Percentiles rank a stretch among this genome's conserved stretches.
Conservation (phyloP, 441 rosid species). For the Adansonia gregorii region DNA sequence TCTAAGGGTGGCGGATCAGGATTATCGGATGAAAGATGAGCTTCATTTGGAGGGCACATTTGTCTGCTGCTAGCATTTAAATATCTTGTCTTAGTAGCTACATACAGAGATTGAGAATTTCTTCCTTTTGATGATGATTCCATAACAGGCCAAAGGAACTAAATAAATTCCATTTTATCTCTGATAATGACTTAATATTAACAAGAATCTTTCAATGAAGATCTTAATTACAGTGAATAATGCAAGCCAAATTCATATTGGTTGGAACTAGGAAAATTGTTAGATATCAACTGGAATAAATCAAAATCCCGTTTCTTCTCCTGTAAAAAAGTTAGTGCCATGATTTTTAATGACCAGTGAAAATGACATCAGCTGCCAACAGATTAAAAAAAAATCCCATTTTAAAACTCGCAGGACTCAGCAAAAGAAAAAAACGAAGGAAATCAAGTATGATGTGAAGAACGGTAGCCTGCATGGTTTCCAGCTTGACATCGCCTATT, state of each 20-base stretch:
- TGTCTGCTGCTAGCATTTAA: slow-evolving; percentile 19
- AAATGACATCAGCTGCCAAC: background rate
- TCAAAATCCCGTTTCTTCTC: background rate
- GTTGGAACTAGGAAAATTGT: background rate
- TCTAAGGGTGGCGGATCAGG: background rate
- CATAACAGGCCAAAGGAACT: background rate
- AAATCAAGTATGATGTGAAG: too few relatives aligned
- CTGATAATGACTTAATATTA: background rate
- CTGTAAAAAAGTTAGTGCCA: background rate
- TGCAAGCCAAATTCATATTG: background rate
- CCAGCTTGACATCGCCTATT: background rate
- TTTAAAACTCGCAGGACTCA: background rate
- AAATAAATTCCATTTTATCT: slow-evolving; percentile 11
- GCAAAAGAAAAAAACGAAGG: too few relatives aligned
- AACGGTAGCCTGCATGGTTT: too few relatives aligned
- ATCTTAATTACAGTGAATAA: background rate
- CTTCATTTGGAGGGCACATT: slow-evolving; percentile 7
- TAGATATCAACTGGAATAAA: background rate
- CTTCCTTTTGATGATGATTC: slow-evolving; percentile 17
- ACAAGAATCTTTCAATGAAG: background rate
- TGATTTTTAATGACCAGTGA: background rate
- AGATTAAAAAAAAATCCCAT: background rate
- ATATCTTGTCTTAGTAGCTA: slow-evolving; percentile 41
- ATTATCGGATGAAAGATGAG: slow-evolving; percentile 9
- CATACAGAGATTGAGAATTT: slow-evolving; percentile 26